Conservation (phyloP, 352 stramenopile species). For the Globisporangium sylvaticum region DNA sequence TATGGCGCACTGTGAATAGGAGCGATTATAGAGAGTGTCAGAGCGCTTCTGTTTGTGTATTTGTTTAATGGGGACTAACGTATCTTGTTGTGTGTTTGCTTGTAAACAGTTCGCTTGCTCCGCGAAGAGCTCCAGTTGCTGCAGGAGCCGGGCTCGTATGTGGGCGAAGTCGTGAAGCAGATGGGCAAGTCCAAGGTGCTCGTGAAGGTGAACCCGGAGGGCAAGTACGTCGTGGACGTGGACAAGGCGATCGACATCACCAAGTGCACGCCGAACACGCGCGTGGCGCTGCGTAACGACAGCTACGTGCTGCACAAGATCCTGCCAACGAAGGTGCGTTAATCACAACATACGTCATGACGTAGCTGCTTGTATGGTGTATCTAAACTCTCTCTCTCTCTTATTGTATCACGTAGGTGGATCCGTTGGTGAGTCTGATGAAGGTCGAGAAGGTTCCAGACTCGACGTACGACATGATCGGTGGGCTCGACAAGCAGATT, state of each 20-base stretch:
- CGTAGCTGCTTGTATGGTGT: background rate
- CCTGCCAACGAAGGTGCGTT: slow-evolving; percentile 93
- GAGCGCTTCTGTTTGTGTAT: background rate
- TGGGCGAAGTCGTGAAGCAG: slow-evolving; percentile 99
- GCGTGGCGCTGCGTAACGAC: slow-evolving; percentile 98
- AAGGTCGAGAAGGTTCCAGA: slow-evolving; percentile 99
- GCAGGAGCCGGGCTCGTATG: slow-evolving; percentile 97
- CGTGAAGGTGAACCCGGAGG: slow-evolving; percentile 98
- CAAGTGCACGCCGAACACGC: slow-evolving; percentile 98
- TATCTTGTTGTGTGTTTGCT: background rate
- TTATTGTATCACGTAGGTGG: slow-evolving; percentile 34
- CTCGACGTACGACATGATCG: slow-evolving; percentile 99
- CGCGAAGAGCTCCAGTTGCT: slow-evolving; percentile 98
- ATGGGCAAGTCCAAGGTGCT: slow-evolving; percentile 99
- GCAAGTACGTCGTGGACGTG: slow-evolving; percentile 99
- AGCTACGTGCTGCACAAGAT: slow-evolving; percentile 99
- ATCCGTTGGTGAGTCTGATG: slow-evolving; percentile 92
- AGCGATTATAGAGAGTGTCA: background rate
- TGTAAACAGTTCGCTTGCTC: slow-evolving; percentile 91
- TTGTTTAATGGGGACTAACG: background rate
- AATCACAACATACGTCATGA: background rate
- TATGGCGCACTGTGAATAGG: background rate
- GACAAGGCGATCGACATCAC: slow-evolving; percentile 96
- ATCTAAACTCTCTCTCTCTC: background rate
- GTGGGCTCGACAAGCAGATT: slow-evolving; percentile 99